phyloP scores from a whole-genome alignment of 202 grass and related monocot species.

The Carex sylvatica region DNA sequence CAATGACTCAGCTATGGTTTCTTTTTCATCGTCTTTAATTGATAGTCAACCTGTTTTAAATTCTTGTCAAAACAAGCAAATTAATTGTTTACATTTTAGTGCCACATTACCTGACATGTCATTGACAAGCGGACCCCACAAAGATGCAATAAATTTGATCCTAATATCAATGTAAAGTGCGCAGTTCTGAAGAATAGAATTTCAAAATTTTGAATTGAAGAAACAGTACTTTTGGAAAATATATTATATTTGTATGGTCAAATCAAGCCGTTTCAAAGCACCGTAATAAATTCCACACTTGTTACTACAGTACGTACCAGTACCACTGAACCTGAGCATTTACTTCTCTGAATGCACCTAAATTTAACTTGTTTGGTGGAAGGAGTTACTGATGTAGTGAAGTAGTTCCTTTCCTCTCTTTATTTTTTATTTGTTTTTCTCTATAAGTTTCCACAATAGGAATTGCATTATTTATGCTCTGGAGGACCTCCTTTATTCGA shows the following conservation, averaged over 20 bases:
- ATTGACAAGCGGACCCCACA: neutral
- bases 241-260: neutral
- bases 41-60: neutral
- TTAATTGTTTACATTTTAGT: neutral
- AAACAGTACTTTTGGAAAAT: neutral
- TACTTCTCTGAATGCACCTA: conserved; percentile 6
- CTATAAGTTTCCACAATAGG: neutral
- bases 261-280: neutral
- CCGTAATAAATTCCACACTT: neutral
- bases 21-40: neutral
- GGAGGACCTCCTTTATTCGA: neutral
- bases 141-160: neutral
- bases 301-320: no score
- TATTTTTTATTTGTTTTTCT: neutral
- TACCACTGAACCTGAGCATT: conserved; percentile 10
- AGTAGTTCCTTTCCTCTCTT: neutral
- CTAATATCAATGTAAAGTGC: no score
- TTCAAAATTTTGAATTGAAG: neutral
- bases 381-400: conserved; percentile 19
- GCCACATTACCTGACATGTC: neutral
- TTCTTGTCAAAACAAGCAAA: neutral
- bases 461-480: neutral
- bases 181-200: neutral
- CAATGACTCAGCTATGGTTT: neutral
- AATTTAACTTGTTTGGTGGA: conserved; percentile 25